Evolutionary conservation across 2,329 filamentous ascomycete genomes (phyloP).

Genomic region (Neodidymelliopsis sp.): DNA sequence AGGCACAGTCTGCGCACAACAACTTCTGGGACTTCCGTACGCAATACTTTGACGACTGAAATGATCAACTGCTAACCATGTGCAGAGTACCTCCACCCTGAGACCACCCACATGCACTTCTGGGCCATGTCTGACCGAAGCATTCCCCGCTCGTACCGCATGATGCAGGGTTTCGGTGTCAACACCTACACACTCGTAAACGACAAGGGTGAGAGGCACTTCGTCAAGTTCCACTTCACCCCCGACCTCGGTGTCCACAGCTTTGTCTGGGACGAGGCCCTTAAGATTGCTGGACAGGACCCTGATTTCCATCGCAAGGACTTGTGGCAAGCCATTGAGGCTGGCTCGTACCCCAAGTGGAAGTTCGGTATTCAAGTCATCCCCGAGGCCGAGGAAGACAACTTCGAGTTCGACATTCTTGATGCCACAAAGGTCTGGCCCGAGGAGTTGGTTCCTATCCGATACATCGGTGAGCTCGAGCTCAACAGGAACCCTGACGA

Average conservation of each 20-base stretch:
- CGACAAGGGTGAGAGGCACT: constrained; percentile 70
- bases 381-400: constrained; percentile 72
- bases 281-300: constrained; percentile 70
- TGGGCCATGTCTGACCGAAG: constrained; percentile 79
- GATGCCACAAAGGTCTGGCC: constrained; percentile 90
- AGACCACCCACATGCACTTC: constrained; percentile 80
- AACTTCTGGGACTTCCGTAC: constrained; percentile 77
- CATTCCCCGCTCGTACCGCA: constrained; percentile 77
- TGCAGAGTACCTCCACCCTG: constrained; percentile 67
- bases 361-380: constrained; percentile 83
- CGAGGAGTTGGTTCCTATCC: constrained; percentile 75
- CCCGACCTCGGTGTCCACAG: constrained; percentile 79
- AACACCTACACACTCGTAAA: constrained; percentile 79
- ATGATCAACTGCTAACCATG: too few species aligned
- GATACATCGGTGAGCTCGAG: constrained; percentile 80
- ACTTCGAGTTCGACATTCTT: constrained; percentile 85
- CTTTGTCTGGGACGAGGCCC: constrained; percentile 79
- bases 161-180: constrained; percentile 88
- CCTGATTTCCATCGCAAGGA: constrained; percentile 86
- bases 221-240: constrained; percentile 81
- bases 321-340: constrained; percentile 75
- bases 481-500: constrained; percentile 83
- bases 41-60: too few species aligned
- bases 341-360: constrained; percentile 76
- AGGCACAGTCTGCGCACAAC: constrained; percentile 75